These are phyloP conservation scores for Euphorbia schlechtendalii DNA, from an alignment of 441 rosid species.

Conservation along the genomic window DNA sequence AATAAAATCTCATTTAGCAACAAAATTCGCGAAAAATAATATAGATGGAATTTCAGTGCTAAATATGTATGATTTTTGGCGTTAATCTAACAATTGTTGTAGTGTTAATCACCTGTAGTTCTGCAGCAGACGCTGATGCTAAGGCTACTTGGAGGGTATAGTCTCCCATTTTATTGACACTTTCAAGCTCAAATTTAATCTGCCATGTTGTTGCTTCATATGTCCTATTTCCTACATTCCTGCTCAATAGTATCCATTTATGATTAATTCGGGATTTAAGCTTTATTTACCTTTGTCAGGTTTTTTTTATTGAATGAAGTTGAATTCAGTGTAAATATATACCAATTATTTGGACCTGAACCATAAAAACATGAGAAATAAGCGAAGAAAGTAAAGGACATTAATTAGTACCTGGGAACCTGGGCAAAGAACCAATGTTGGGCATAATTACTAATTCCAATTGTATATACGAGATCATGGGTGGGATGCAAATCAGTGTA, in stretches of 20 bases:
- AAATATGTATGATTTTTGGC: too few relatives aligned
- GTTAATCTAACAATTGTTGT: too few relatives aligned
- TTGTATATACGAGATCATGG: conserved; percentile 41
- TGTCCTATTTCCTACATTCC: conserved; percentile 9
- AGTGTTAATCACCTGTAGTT: conserved; percentile 70
- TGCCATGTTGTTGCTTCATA: conserved; percentile 54
- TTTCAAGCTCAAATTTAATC: conserved; percentile 43
- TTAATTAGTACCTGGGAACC: conserved; percentile 39
- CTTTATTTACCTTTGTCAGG: too few relatives aligned
- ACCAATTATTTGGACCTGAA: too few relatives aligned
- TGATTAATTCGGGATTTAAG: too few relatives aligned
- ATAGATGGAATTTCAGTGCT: too few relatives aligned
- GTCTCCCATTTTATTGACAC: conserved; percentile 22
- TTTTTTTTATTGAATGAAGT: too few relatives aligned
- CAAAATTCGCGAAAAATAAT: too few relatives aligned
- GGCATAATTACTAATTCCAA: conserved; percentile 35
- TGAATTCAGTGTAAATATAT: too few relatives aligned
- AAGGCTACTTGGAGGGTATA: conserved; percentile 67
- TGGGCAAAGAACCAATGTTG: conserved; percentile 60
- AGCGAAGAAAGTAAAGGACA: too few relatives aligned
- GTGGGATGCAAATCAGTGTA: conserved; percentile 39
- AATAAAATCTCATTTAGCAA: too few relatives aligned
- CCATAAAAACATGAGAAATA: too few relatives aligned
- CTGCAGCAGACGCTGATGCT: conserved; percentile 56
- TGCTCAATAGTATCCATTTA: not conserved